Percentiles rank a stretch among this genome's conserved stretches.
Conservation (phyloP, 202 grass and related monocot genomes). For the Alloteropsis angusta region DNA sequence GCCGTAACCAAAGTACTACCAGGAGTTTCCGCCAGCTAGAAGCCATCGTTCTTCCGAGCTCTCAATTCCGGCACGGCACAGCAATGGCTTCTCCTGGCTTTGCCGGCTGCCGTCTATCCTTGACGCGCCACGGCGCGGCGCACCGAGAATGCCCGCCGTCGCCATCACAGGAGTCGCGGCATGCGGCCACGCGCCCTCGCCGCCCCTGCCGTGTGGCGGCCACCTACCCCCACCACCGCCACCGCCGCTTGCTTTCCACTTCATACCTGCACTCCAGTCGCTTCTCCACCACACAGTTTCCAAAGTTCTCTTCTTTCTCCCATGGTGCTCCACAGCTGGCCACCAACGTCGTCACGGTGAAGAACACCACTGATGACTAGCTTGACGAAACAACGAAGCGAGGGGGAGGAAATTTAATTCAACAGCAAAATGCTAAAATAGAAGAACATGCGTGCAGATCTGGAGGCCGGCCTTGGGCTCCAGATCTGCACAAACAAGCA, state of each 20-base stretch:
- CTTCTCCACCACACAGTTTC: background rate
- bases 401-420: background rate
- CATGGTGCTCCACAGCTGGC: slow-evolving; percentile 26
- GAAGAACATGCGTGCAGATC: background rate
- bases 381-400: background rate
- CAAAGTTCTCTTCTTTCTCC: background rate
- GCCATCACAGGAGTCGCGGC: background rate
- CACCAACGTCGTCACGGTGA: background rate
- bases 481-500: slow-evolving; percentile 12
- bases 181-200: background rate
- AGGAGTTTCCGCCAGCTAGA: too few species aligned
- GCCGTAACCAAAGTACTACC: background rate
- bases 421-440: background rate
- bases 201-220: background rate
- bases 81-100: background rate
- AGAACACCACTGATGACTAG: background rate
- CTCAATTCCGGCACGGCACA: background rate
- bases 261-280: background rate
- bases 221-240: background rate
- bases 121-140: background rate
- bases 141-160: too few species aligned
- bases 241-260: background rate
- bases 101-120: background rate
- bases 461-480: background rate
- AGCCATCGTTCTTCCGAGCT: too few species aligned